Percentiles rank a stretch among this genome's conserved stretches.
phyloP scores from a whole-genome alignment of 345 rosid species.

The Ceriops decandra region DNA sequence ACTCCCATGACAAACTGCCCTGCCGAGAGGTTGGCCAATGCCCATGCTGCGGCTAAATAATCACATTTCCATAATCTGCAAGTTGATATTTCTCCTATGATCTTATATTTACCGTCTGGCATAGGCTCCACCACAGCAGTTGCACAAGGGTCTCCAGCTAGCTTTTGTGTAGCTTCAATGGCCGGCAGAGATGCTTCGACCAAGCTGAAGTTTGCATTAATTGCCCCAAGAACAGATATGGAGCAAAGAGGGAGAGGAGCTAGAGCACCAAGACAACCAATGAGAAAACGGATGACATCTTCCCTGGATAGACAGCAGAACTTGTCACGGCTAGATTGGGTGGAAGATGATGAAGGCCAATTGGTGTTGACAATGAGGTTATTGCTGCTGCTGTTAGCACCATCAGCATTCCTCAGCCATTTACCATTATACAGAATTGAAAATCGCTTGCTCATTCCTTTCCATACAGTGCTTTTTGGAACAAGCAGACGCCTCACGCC shows the following conservation, averaged over 20 bases:
- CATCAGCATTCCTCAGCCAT: slow-evolving; percentile 83
- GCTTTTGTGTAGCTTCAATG: slow-evolving; percentile 48
- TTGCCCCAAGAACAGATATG: slow-evolving; percentile 63
- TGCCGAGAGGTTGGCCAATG: slow-evolving; percentile 79
- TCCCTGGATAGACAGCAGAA: slow-evolving; percentile 96
- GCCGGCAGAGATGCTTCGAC: slow-evolving; percentile 78
- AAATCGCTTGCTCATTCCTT: slow-evolving; percentile 96
- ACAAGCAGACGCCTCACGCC: slow-evolving; percentile 89
- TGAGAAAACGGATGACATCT: slow-evolving; percentile 85
- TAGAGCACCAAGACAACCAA: slow-evolving; percentile 94
- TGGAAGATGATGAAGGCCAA: slow-evolving; percentile 61
- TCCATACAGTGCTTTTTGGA: slow-evolving; percentile 69
- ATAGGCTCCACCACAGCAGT: slow-evolving; percentile 66
- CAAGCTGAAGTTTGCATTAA: slow-evolving; percentile 53
- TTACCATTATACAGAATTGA: slow-evolving; percentile 75
- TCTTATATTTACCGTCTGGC: slow-evolving; percentile 52
- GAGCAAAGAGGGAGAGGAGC: slow-evolving; percentile 93
- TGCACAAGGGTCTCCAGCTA: slow-evolving; percentile 67
- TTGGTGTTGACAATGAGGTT: slow-evolving; percentile 37
- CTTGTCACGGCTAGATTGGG: slow-evolving; percentile 49
- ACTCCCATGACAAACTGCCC: slow-evolving; percentile 98
- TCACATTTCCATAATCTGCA: slow-evolving; percentile 95
- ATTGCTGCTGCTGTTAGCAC: slow-evolving; percentile 49
- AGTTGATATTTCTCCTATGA: slow-evolving; percentile 93
- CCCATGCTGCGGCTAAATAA: slow-evolving; percentile 90